These are phyloP conservation scores for Cladosporium cucumerinum DNA, from an alignment of 2,329 filamentous ascomycete genomes.

Conservation along the genomic window DNA sequence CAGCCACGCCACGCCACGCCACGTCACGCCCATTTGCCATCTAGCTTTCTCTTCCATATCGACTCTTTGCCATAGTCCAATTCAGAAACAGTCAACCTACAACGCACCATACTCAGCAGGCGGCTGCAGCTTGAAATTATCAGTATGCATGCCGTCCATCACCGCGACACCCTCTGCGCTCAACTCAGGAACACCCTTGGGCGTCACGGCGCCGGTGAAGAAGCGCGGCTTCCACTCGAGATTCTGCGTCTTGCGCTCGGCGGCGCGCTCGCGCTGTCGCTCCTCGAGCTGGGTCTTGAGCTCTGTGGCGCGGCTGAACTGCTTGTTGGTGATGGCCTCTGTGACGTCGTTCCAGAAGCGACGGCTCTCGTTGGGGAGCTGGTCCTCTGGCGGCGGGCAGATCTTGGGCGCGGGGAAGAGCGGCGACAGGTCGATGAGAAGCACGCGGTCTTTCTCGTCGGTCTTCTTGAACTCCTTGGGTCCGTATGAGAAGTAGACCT, in stretches of 20 bases:
- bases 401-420: constrained; percentile 75
- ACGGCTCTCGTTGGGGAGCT: constrained; percentile 85
- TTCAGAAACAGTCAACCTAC: no score
- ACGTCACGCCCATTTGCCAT: background rate
- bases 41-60: background rate
- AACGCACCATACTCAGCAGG: constrained; percentile 40
- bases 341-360: constrained; percentile 87
- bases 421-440: constrained; percentile 85
- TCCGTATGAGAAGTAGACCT: constrained; percentile 59
- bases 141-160: constrained; percentile 54
- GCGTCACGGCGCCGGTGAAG: constrained; percentile 65
- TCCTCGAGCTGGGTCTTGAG: constrained; percentile 93
- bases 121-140: constrained; percentile 48
- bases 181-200: constrained; percentile 59
- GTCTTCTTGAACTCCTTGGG: constrained; percentile 44
- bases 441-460: constrained; percentile 56
- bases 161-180: constrained; percentile 59
- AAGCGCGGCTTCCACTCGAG: constrained; percentile 81
- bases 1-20: background rate
- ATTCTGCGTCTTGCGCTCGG: constrained; percentile 68
- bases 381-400: constrained; percentile 70
- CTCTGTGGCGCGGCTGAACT: constrained; percentile 78
- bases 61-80: background rate
- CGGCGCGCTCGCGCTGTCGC: constrained; percentile 77
- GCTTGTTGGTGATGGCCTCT: constrained; percentile 75